These are phyloP conservation scores for Russula brevipes DNA, from an alignment of 768 basidiomycete genomes.

Conservation along the genomic window DNA sequence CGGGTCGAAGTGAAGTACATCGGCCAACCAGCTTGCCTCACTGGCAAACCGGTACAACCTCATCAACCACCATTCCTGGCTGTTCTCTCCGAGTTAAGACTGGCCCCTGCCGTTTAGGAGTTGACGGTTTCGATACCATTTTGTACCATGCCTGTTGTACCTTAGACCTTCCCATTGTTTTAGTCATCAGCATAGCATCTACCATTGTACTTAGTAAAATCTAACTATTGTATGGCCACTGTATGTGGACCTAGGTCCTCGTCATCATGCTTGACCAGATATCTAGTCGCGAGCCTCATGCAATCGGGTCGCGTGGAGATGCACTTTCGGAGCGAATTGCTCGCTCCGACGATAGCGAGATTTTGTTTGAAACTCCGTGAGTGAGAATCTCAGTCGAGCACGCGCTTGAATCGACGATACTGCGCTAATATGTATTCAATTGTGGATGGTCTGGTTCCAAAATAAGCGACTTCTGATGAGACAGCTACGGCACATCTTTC, in stretches of 20 bases:
- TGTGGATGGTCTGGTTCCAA: too few species aligned
- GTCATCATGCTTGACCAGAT: not conserved
- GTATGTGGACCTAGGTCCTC: not conserved
- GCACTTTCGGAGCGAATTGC: too few species aligned
- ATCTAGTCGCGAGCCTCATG: not conserved
- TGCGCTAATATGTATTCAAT: too few species aligned
- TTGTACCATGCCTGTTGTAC: slow-evolving; percentile 15
- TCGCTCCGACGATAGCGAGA: too few species aligned
- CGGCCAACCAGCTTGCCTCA: slow-evolving; percentile 58
- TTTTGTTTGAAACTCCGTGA: too few species aligned
- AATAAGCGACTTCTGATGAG: too few species aligned
- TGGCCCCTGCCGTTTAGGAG: slow-evolving; percentile 6
- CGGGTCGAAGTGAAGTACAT: slow-evolving; percentile 66
- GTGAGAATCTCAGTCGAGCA: too few species aligned
- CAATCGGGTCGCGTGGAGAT: not conserved
- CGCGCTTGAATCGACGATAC: too few species aligned
- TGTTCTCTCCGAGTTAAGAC: slow-evolving; percentile 44
- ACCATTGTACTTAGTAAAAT: slow-evolving; percentile 4
- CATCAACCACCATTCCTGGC: slow-evolving; percentile 63
- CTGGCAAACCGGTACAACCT: slow-evolving; percentile 42
- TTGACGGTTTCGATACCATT: not conserved
- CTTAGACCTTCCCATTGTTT: slow-evolving; percentile 6
- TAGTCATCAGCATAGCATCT: slow-evolving; percentile 1
- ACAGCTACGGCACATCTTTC: slow-evolving; percentile 32
- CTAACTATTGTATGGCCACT: slow-evolving; percentile 8